Percentiles rank a stretch among this genome's conserved stretches.
These are phyloP conservation scores for Diaporthe caulivora DNA, from an alignment of 2,329 filamentous ascomycete genomes.

Conservation along the genomic window DNA sequence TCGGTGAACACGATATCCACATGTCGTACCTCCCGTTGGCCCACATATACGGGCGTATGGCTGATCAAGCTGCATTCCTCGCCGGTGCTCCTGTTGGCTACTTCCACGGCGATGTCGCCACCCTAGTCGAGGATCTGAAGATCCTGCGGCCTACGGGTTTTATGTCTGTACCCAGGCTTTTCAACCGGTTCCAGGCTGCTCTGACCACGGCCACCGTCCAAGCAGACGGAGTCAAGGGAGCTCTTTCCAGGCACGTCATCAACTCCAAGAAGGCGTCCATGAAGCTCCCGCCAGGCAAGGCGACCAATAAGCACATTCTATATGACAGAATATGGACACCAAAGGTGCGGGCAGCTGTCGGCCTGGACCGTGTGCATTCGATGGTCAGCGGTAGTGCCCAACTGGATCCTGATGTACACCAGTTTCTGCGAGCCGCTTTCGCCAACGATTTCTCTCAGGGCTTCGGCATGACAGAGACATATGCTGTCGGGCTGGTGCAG, in stretches of 20 bases:
- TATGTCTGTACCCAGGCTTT: constrained; percentile 90
- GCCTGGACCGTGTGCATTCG: constrained; percentile 77
- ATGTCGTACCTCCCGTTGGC: constrained; percentile 93
- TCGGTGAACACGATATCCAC: constrained; percentile 69
- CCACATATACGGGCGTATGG: constrained; percentile 91
- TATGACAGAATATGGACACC: constrained; percentile 92
- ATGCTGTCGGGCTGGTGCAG: constrained; percentile 82
- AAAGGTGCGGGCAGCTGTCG: constrained; percentile 87
- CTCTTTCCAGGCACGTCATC: constrained; percentile 84
- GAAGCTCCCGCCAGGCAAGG: constrained; percentile 77
- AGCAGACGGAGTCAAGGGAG: constrained; percentile 82
- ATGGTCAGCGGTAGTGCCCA: constrained; percentile 93
- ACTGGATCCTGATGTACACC: constrained; percentile 87
- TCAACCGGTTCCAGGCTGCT: constrained; percentile 88
- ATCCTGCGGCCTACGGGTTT: constrained; percentile 85
- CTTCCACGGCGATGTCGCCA: constrained; percentile 91
- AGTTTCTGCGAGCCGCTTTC: constrained; percentile 88
- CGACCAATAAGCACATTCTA: constrained; percentile 82
- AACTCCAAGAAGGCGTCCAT: constrained; percentile 84
- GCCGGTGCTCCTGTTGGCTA: constrained; percentile 84
- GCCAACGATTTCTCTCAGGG: constrained; percentile 85
- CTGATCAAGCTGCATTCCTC: constrained; percentile 81
- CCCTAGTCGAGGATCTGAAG: constrained; percentile 92
- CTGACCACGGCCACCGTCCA: constrained; percentile 85
- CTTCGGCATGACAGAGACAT: constrained; percentile 94